Base-by-base conservation (phyloP, 345 rosid genomes). In the Conringia planisiliqua region DNA sequence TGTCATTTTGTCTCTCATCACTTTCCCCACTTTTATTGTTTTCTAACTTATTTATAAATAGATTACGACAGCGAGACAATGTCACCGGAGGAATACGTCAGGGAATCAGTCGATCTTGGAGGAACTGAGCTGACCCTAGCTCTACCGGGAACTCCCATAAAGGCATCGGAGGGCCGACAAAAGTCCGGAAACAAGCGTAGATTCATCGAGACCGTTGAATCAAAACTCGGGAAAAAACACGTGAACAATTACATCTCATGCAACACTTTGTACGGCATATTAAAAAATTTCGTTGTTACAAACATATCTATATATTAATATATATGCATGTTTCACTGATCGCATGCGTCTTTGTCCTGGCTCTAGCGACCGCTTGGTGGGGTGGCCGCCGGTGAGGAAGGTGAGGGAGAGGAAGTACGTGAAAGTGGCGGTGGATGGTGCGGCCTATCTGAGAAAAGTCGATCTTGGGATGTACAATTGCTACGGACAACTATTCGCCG, bases 311-410 rank as follows among this genome's bases (percentile, higher is more conserved):
- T n/a, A 1, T 44, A 44, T 44, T 0, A 4, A 12, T 27, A 2
- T 1, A 20, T 46, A 24, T 62, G 59, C 50, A 70, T 33, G 66
- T 69, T 75, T 55, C 36, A 33, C 20, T 33, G 16, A 61, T 56
- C 13, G 14, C 29, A 14, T 43, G 30, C 10, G 29, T 52, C 2
- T 38, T 75, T 51, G 13, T 39, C 16, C 7, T 24, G 59, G 33
- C 18, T 71, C 5, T 38, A 88, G 91, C 78, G 60, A 51, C 54
- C 84, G 85, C 71, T 82, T 85, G 61, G 89, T 86, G 47, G 96
- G 96, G 52, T 90, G 96, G 96, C 96, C 96, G 42, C 96, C 96
- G 76, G 86, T 90, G 79, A 74, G 77, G 62, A 68, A 63, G 16
- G 77, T 54, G 77, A 83, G 67, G 66, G 60, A 83, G 55, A 87